Conservation (phyloP, 2,329 filamentous ascomycete species). For the Pyrenophora graminea region DNA sequence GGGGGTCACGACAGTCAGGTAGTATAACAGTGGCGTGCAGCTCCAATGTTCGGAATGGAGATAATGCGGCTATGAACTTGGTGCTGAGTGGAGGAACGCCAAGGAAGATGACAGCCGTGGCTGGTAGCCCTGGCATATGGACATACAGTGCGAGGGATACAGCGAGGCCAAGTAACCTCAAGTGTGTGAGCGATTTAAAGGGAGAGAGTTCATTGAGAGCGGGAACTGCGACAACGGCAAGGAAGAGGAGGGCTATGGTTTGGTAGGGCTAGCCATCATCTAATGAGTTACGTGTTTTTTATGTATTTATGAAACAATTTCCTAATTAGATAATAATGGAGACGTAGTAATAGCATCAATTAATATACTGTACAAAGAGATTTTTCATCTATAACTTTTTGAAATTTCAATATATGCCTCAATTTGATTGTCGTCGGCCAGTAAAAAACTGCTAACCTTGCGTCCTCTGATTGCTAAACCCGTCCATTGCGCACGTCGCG, state of each 20-base stretch:
- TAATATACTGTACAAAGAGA: too few relatives aligned
- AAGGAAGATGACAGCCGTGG: conserved; percentile 26
- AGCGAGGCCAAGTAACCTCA: conserved; percentile 36
- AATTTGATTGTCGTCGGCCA: too few relatives aligned
- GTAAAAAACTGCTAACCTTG: too few relatives aligned
- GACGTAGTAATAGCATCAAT: too few relatives aligned
- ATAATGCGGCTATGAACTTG: conserved; percentile 36
- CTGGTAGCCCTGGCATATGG: conserved; percentile 33
- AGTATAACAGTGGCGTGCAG: conserved; percentile 39
- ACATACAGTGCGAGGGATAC: conserved; percentile 29
- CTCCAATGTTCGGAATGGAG: conserved; percentile 42
- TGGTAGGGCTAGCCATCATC: too few relatives aligned
- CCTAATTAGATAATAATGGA: too few relatives aligned
- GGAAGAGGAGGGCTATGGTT: conserved; percentile 14
- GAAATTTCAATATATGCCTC: too few relatives aligned
- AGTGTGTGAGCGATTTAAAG: conserved; percentile 31
- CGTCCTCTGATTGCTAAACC: too few relatives aligned
- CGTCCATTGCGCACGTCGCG: too few relatives aligned
- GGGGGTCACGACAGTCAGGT: conserved; percentile 35
- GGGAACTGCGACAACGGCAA: conserved; percentile 23
- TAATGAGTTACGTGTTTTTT: too few relatives aligned
- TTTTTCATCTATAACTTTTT: too few relatives aligned
- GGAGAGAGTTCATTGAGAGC: conserved; percentile 30
- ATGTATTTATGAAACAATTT: too few relatives aligned
- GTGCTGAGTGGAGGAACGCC: conserved; percentile 30